phyloP scores from a whole-genome alignment of 1,139 yeast genomes.

The Geotrichum cucujoidarum region DNA sequence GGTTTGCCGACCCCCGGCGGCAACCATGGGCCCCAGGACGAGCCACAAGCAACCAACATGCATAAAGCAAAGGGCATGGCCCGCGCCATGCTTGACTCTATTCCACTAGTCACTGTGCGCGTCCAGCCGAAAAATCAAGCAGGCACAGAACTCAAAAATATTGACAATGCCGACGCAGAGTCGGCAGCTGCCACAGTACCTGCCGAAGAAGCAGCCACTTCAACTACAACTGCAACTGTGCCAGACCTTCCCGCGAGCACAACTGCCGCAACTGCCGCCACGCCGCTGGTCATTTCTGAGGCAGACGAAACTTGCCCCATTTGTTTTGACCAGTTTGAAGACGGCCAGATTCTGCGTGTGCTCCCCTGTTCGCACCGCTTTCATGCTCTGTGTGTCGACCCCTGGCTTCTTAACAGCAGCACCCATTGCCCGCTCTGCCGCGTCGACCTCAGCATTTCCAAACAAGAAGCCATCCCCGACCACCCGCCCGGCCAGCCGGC shows the following conservation, averaged over 20 bases:
- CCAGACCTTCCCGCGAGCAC: neutral
- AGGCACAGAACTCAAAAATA: neutral
- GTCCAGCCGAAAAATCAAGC: conserved; percentile 11
- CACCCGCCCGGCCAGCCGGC: conserved; percentile 27
- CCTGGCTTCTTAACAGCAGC: conserved; percentile 70
- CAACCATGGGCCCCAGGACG: conserved; percentile 14
- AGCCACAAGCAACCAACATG: conserved; percentile 23
- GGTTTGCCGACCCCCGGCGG: conserved; percentile 27
- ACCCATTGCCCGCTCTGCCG: conserved; percentile 85
- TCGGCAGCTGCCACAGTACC: neutral
- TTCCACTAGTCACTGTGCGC: conserved; percentile 35
- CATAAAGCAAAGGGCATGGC: conserved; percentile 36
- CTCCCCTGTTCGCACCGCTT: conserved; percentile 77
- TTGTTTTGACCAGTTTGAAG: conserved; percentile 55
- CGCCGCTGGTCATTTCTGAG: conserved; percentile 28
- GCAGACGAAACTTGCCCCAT: conserved; percentile 72
- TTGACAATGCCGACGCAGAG: neutral
- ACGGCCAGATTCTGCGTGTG: conserved; percentile 60
- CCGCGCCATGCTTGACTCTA: conserved; percentile 38
- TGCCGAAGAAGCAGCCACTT: neutral
- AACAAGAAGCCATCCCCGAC: conserved; percentile 28
- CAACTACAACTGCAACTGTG: neutral
- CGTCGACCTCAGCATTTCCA: conserved; percentile 44
- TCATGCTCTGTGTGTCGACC: conserved; percentile 75
- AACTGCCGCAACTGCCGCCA: neutral